Conservation (phyloP, 163 green algal genomes). For the Trebouxiophyceae sp. region DNA sequence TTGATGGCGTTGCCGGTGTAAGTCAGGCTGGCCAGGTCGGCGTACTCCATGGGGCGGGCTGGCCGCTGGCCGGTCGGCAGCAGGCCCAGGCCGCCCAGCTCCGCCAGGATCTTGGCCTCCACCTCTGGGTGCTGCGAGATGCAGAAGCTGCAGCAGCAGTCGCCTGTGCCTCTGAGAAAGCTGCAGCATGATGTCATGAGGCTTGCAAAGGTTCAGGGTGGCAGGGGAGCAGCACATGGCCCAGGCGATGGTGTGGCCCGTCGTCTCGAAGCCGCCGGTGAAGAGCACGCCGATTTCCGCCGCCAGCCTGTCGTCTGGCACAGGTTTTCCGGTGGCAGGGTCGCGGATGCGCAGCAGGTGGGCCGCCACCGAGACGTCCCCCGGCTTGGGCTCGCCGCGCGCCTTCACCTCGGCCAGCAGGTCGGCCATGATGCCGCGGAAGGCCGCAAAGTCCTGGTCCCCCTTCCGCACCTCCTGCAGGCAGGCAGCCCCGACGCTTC, state of each 20-base stretch:
- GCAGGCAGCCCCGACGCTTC: background rate
- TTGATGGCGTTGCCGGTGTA: slow-evolving; percentile 20
- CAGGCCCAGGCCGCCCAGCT: slow-evolving; percentile 35
- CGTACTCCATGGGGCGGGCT: slow-evolving; percentile 8
- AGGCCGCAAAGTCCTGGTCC: slow-evolving; percentile 5
- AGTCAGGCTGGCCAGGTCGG: slow-evolving; percentile 13
- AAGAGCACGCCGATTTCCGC: slow-evolving; percentile 40
- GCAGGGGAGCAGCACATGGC: slow-evolving; percentile 15
- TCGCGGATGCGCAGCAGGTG: slow-evolving; percentile 31
- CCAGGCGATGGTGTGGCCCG: slow-evolving; percentile 38
- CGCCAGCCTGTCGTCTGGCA: slow-evolving; percentile 22
- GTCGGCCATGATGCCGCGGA: slow-evolving; percentile 16
- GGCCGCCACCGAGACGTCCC: slow-evolving; percentile 22
- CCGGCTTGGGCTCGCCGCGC: slow-evolving; percentile 6
- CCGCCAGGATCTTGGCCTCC: slow-evolving; percentile 24
- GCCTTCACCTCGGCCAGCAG: slow-evolving; percentile 18
- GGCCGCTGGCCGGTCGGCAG: slow-evolving; percentile 17
- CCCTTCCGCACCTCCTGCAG: slow-evolving; percentile 25
- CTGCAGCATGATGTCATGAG: background rate
- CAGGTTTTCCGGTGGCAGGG: slow-evolving; percentile 22
- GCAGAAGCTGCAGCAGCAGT: slow-evolving; percentile 29
- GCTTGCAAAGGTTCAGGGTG: background rate
- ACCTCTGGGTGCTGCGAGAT: slow-evolving; percentile 59
- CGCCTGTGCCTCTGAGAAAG: background rate
- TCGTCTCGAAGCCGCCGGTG: slow-evolving; percentile 47